Evolutionary conservation across 2,329 filamentous ascomycete species (phyloP), one percentile per base, ranked within the genome.

Genomic region (Raffaelea ambrosiae): DNA sequence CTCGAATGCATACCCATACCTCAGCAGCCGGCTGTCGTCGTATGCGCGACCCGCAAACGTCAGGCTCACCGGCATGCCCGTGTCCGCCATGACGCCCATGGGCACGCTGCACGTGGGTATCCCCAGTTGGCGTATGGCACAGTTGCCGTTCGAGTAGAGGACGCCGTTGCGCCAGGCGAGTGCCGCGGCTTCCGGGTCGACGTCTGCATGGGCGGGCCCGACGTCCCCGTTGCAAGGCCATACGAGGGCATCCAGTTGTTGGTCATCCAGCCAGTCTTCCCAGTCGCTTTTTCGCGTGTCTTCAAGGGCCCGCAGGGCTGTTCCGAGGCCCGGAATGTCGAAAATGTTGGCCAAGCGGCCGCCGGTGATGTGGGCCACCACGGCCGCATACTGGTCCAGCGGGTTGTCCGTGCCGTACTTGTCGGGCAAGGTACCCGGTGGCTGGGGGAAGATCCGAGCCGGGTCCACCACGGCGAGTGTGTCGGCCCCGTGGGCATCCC

Each of bases 61-160:
- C 18, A 44, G 20, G 29, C 16, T 20, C n/a, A 44, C 42, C 19
- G 42, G 42, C 42, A 44, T 44, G 31, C 26, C 26, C 3, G 19
- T 44, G 42, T 36, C 29, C 14, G n/a, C 33, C 62, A 77, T 66
- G 1, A 66, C 49, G 0, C 75, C 75, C 74, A 79, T 79, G 0
- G 73, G 68, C 0, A 77, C 71, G 0, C 66, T 72, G 2, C 79
- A 65, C 0, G 71, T 74, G 0, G 76, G 76, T 0, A 79, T 66
- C 0, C 76, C 76, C 3, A 78, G 61, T 46, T 79, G 75, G 10
- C 74, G 62, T 1, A 80, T 61, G 0, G 70, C 71, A 2, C 73
- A 61, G 45, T 77, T 77, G 1, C 75, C 74, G 47, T 78, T 75
- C 0, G 67, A 70, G 49, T 77, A 79, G 36, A 68, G 69, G 5